These are phyloP conservation scores for Tetracentron sinense DNA, from an alignment of 164 flowering plant genomes.

Conservation along the genomic window DNA sequence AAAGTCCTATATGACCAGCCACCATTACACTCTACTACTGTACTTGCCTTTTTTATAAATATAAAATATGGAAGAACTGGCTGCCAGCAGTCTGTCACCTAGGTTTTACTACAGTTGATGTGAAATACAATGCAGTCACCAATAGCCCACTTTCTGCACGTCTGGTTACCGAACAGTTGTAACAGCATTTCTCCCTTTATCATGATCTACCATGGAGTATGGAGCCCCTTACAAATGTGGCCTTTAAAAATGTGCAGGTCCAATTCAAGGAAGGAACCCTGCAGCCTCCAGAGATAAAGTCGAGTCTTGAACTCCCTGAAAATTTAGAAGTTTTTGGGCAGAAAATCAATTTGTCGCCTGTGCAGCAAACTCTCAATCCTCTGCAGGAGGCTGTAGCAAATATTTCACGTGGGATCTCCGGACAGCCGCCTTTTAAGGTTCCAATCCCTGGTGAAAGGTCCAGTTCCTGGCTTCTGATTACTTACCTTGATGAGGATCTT, in stretches of 20 bases:
- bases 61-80: too few relatives aligned
- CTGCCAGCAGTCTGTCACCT: too few relatives aligned
- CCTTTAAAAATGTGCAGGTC: slow-evolving; percentile 44
- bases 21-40: too few relatives aligned
- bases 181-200: background rate
- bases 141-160: background rate
- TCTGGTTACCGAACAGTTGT: background rate
- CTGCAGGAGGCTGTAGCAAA: slow-evolving; percentile 56
- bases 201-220: background rate
- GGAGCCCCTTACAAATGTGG: background rate
- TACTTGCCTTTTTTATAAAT: background rate
- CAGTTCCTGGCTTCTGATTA: slow-evolving; percentile 74
- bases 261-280: slow-evolving; percentile 80
- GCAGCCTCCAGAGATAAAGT: slow-evolving; percentile 78
- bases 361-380: slow-evolving; percentile 65
- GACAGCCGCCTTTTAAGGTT: slow-evolving; percentile 74
- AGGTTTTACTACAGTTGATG: background rate
- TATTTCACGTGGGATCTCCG: slow-evolving; percentile 62
- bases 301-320: slow-evolving; percentile 64
- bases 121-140: background rate
- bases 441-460: slow-evolving; percentile 76
- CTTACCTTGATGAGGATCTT: slow-evolving; percentile 81
- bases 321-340: slow-evolving; percentile 76
- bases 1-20: too few relatives aligned
- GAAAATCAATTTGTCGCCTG: slow-evolving; percentile 49